Percentiles rank a stretch among this genome's conserved stretches.
Conservation (phyloP, 495 filamentous ascomycete species). For the Hyphodiscus hymeniophilus region DNA sequence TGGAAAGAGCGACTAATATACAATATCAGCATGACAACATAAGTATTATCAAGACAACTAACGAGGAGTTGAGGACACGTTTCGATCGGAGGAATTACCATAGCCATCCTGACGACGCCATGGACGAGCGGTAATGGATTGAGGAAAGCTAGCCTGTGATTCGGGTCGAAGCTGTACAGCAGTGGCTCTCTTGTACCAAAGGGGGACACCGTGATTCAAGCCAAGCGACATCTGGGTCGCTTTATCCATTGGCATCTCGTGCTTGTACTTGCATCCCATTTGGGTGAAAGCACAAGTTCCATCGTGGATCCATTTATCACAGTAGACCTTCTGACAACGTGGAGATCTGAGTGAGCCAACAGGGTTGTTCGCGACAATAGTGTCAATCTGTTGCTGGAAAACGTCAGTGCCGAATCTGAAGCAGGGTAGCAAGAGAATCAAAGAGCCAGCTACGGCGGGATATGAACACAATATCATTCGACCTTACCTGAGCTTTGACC, state of each 20-base stretch:
- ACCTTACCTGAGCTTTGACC: not conserved
- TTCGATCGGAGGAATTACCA: not conserved
- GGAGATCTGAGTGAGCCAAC: not conserved
- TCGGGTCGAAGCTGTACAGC: conserved; percentile 3
- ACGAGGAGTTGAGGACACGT: not conserved
- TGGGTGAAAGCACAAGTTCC: conserved; percentile 79
- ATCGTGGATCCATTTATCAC: conserved; percentile 78
- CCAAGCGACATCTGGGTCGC: conserved; percentile 56
- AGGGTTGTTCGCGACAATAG: conserved; percentile 9
- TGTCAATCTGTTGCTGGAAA: conserved; percentile 13
- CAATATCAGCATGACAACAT: not conserved
- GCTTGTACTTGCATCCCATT: conserved; percentile 78
- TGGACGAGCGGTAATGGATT: not conserved
- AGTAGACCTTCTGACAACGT: conserved; percentile 58
- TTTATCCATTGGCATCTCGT: conserved; percentile 68
- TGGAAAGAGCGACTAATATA: not conserved
- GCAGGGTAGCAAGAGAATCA: not conserved
- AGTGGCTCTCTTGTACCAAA: conserved; percentile 37
- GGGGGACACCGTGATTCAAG: conserved; percentile 41
- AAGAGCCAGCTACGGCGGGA: too few relatives aligned
- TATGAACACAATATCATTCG: too few relatives aligned
- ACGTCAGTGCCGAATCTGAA: not conserved
- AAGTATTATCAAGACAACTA: not conserved
- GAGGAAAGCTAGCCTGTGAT: not conserved
- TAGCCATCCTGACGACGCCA: not conserved